Conservation (phyloP, 805 yeast species). For the Candida gorgasii region DNA sequence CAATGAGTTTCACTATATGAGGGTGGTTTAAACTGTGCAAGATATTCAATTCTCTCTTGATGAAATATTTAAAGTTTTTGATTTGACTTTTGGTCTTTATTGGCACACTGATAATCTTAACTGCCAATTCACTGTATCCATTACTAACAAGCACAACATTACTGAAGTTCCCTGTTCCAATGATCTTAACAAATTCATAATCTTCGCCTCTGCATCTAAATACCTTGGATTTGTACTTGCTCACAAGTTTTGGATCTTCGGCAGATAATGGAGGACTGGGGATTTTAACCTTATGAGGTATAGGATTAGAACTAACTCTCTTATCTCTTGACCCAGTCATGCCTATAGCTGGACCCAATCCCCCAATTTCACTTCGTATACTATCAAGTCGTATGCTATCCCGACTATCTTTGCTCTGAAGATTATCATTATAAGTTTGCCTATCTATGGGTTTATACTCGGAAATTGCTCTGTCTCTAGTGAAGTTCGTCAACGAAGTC, state of each 20-base stretch:
- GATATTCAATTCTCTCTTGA: slow-evolving; percentile 68
- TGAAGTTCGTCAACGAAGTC: not conserved
- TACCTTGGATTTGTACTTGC: slow-evolving; percentile 1
- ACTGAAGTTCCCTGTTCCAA: slow-evolving; percentile 74
- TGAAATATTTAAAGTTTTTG: slow-evolving; percentile 34
- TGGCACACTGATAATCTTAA: slow-evolving; percentile 60
- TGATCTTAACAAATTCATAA: slow-evolving; percentile 22
- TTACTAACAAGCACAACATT: slow-evolving; percentile 53
- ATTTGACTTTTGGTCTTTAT: slow-evolving; percentile 23
- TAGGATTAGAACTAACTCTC: slow-evolving; percentile 27
- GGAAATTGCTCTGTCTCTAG: slow-evolving; percentile 31
- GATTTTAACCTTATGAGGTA: slow-evolving; percentile 12
- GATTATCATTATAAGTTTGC: slow-evolving; percentile 10
- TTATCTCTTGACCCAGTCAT: slow-evolving; percentile 6
- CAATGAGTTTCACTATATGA: slow-evolving; percentile 62
- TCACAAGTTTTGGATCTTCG: not conserved
- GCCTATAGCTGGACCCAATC: slow-evolving; percentile 2
- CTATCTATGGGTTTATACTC: slow-evolving; percentile 37
- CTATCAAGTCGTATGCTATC: not conserved
- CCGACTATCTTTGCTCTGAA: not conserved
- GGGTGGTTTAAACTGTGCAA: slow-evolving; percentile 61
- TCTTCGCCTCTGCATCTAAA: not conserved
- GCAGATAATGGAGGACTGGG: slow-evolving; percentile 9
- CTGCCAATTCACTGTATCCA: slow-evolving; percentile 50
- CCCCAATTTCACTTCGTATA: not conserved